Percentiles rank a stretch among this genome's conserved stretches.
phyloP scores from a whole-genome alignment of 768 basidiomycete genomes.

The Lentinula lateritia region DNA sequence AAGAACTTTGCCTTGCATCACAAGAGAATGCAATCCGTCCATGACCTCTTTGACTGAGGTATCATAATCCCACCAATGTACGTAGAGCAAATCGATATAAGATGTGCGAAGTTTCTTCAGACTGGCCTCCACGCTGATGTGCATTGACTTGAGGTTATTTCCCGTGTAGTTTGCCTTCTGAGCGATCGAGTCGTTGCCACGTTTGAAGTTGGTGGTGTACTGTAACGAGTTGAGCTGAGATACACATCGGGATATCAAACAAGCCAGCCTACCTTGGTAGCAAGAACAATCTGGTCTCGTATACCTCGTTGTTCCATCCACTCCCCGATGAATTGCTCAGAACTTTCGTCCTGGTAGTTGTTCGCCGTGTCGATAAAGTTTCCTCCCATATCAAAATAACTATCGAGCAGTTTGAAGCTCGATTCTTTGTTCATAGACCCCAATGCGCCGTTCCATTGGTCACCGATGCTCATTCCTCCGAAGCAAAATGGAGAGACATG shows the following conservation, averaged over 20 bases:
- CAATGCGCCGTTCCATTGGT: slow-evolving; percentile 23
- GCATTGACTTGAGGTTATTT: slow-evolving; percentile 33
- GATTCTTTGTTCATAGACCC: slow-evolving; percentile 36
- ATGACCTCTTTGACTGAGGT: slow-evolving; percentile 42
- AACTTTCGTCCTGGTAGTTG: slow-evolving; percentile 48
- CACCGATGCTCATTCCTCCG: slow-evolving; percentile 40
- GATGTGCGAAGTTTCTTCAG: slow-evolving; percentile 44
- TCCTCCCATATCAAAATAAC: slow-evolving; percentile 37
- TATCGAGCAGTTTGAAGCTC: slow-evolving; percentile 43
- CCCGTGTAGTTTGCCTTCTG: slow-evolving; percentile 23
- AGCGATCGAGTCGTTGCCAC: slow-evolving; percentile 9
- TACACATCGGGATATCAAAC: neutral
- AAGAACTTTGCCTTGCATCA: slow-evolving; percentile 37
- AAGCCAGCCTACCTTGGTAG: neutral
- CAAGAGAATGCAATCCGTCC: slow-evolving; percentile 36
- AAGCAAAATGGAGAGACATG: slow-evolving; percentile 38
- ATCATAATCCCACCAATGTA: slow-evolving; percentile 48
- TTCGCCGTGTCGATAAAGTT: slow-evolving; percentile 48
- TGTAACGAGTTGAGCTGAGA: neutral
- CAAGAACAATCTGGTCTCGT: slow-evolving; percentile 25
- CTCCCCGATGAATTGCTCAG: slow-evolving; percentile 49
- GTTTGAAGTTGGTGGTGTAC: slow-evolving; percentile 18
- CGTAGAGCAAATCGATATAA: slow-evolving; percentile 55
- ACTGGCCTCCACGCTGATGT: slow-evolving; percentile 16
- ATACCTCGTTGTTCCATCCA: slow-evolving; percentile 42